These are phyloP conservation scores for Ehretia macrophylla DNA, from an alignment of 257 asterid genomes.

Conservation along the genomic window DNA sequence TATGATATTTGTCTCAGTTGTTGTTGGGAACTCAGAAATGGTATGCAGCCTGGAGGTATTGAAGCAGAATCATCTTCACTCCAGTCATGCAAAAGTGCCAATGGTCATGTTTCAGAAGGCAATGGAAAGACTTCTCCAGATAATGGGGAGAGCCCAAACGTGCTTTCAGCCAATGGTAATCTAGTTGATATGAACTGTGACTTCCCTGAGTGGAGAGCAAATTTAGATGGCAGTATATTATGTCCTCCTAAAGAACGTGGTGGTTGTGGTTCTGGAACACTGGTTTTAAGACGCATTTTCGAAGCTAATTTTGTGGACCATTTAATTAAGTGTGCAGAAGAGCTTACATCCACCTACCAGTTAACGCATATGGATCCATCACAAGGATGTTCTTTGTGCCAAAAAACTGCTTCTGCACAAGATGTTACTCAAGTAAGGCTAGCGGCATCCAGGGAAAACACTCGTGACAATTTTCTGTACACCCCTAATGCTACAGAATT, in stretches of 20 bases:
- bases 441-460: slow-evolving; percentile 50
- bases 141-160: slow-evolving; percentile 17
- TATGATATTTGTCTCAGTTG: slow-evolving; percentile 72
- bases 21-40: slow-evolving; percentile 64
- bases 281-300: slow-evolving; percentile 50
- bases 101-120: slow-evolving; percentile 6
- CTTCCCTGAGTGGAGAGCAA: slow-evolving; percentile 45
- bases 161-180: slow-evolving; percentile 22
- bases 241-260: slow-evolving; percentile 72
- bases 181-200: slow-evolving; percentile 11
- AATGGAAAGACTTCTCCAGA: slow-evolving; percentile 13
- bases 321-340: slow-evolving; percentile 47
- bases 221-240: slow-evolving; percentile 45
- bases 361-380: slow-evolving; percentile 35
- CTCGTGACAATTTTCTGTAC: slow-evolving; percentile 55
- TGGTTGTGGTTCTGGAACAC: slow-evolving; percentile 62
- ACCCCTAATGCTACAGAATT: slow-evolving; percentile 58
- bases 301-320: slow-evolving; percentile 47
- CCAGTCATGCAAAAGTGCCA: slow-evolving; percentile 11
- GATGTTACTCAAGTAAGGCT: slow-evolving; percentile 33
- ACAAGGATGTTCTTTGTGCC: slow-evolving; percentile 41
- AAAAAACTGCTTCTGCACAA: slow-evolving; percentile 12
- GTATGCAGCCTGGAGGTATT: slow-evolving; percentile 39
- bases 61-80: slow-evolving; percentile 19
- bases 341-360: slow-evolving; percentile 32